These are phyloP conservation scores for Lichtheimia hyalospora DNA, from an alignment of 371 early-diverging fungal genomes.

Conservation along the genomic window DNA sequence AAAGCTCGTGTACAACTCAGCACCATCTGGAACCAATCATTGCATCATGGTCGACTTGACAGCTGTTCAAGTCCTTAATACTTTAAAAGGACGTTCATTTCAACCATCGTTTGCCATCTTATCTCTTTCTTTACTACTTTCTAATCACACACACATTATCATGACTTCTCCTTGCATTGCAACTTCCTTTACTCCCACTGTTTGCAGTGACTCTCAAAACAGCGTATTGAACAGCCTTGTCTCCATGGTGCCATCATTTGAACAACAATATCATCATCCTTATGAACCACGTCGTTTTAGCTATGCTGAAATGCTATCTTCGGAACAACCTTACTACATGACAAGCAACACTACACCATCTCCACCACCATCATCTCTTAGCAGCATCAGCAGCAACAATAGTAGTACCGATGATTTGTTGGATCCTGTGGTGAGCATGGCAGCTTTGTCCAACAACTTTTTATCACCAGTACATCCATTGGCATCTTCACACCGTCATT, in stretches of 20 bases:
- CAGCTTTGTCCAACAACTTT: neutral
- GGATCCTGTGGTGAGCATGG: constrained; percentile 1
- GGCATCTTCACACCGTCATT: constrained; percentile 16
- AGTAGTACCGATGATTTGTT: constrained; percentile 5
- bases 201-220: no score
- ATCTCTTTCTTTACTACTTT: neutral
- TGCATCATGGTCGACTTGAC: constrained; percentile 10
- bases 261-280: constrained; percentile 1
- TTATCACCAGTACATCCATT: constrained; percentile 3
- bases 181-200: neutral
- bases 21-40: constrained; percentile 13
- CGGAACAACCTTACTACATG: constrained; percentile 19
- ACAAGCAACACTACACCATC: constrained; percentile 21
- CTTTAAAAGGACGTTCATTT: constrained; percentile 1
- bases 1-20: no score
- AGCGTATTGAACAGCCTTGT: neutral
- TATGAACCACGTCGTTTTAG: constrained; percentile 32
- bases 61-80: constrained; percentile 21
- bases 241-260: constrained; percentile 9
- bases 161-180: constrained; percentile 9
- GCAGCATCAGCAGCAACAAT: constrained; percentile 10
- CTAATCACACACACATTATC: constrained; percentile 2
- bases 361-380: constrained; percentile 20
- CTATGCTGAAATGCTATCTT: constrained; percentile 43
- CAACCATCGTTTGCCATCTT: neutral